Evolutionary conservation across 345 rosid genomes (phyloP).

Genomic region (Microcos paniculata): DNA sequence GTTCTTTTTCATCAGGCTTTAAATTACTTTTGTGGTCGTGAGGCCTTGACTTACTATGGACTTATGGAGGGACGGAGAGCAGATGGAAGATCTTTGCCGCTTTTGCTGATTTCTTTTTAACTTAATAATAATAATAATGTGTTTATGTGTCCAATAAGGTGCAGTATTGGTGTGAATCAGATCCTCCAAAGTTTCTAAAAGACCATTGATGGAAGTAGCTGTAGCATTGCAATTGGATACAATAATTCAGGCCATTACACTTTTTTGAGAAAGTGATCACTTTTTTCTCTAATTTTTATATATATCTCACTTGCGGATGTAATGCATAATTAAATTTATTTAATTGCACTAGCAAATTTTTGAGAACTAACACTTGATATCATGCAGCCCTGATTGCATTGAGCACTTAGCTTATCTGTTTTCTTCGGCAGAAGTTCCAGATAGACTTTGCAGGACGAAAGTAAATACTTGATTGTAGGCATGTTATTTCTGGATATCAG

Average conservation of each 20-base stretch:
- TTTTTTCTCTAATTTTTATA: not conserved
- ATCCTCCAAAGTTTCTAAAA: conserved; percentile 5
- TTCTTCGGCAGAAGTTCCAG: not conserved
- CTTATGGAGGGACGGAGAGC: not conserved
- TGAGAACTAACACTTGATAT: not conserved
- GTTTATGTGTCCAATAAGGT: not conserved
- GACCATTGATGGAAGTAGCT: conserved; percentile 10
- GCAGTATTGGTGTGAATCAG: conserved; percentile 1
- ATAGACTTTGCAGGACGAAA: not conserved
- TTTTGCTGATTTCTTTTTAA: not conserved
- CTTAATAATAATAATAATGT: not conserved
- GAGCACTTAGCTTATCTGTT: not conserved
- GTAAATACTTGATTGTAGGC: not conserved
- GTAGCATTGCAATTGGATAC: conserved; percentile 1
- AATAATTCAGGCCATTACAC: not conserved
- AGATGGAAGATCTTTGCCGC: not conserved
- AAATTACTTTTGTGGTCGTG: not conserved
- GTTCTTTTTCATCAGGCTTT: no score
- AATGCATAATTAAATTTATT: not conserved
- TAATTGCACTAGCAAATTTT: not conserved
- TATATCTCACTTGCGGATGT: not conserved
- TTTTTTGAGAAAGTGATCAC: not conserved
- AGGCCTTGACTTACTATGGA: not conserved
- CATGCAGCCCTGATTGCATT: not conserved
- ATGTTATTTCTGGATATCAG: not conserved